Conservation (phyloP, 345 rosid species). For the Citropsis articulata region DNA sequence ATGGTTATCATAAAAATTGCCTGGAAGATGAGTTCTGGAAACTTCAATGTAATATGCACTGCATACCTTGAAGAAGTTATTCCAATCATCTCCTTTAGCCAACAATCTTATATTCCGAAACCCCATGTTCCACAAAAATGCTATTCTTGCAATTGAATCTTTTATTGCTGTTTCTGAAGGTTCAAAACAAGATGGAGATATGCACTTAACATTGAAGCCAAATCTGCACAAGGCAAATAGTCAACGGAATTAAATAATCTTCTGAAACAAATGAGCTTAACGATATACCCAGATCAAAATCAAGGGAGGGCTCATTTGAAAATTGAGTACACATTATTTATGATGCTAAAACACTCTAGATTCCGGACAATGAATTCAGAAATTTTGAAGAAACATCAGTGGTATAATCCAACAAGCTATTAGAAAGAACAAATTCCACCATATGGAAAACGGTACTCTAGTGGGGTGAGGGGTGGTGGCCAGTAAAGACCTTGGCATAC, state of each 20-base stretch:
- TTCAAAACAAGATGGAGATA: slow-evolving; percentile 52
- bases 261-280: slow-evolving; percentile 1
- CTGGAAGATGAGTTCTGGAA: background rate
- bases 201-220: slow-evolving; percentile 42
- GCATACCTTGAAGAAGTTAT: slow-evolving; percentile 57
- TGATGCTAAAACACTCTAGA: background rate
- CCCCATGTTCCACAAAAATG: slow-evolving; percentile 56
- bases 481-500: background rate
- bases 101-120: slow-evolving; percentile 31
- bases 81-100: slow-evolving; percentile 70
- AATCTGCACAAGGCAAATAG: slow-evolving; percentile 42
- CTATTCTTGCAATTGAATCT: slow-evolving; percentile 44
- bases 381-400: background rate
- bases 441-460: background rate
- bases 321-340: background rate
- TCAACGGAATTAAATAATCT: background rate
- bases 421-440: background rate
- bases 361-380: background rate
- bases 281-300: background rate
- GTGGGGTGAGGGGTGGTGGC: background rate
- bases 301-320: background rate
- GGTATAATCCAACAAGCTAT: background rate
- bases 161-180: slow-evolving; percentile 42
- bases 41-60: background rate
- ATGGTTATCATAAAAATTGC: background rate